phyloP scores from a whole-genome alignment of 805 yeast genomes.

The Wickerhamiella musiphila region DNA sequence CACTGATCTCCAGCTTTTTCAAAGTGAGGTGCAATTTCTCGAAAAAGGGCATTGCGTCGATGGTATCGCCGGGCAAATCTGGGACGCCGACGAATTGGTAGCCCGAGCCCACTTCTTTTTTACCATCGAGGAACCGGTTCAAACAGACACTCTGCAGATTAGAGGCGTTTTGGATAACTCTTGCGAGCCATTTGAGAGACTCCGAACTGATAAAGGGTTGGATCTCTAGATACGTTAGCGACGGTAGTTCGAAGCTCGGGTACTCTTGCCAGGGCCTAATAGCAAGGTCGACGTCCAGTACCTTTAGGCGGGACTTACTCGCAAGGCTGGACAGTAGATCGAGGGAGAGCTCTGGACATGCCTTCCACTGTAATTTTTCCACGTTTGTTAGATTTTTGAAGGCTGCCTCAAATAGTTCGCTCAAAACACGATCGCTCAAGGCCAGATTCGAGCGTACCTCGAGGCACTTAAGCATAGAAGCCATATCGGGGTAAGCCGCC shows the following conservation, averaged over 20 bases:
- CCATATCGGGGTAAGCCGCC: conserved; percentile 5
- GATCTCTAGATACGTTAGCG: conserved; percentile 10
- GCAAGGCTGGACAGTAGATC: conserved; percentile 14
- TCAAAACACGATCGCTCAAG: conserved; percentile 17
- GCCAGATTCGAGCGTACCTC: conserved; percentile 12
- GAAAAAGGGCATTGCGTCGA: too few species aligned
- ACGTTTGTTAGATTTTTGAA: conserved; percentile 13
- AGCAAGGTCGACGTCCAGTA: conserved; percentile 12
- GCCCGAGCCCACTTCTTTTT: conserved; percentile 16
- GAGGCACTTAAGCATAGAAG: conserved; percentile 10
- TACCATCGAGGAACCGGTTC: conserved; percentile 11
- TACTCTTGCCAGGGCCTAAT: conserved; percentile 10
- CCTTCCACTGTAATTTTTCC: conserved; percentile 18
- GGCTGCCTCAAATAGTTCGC: conserved; percentile 9
- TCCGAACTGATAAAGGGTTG: conserved; percentile 15
- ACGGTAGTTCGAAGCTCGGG: conserved; percentile 9
- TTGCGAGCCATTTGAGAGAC: conserved; percentile 12
- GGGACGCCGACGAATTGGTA: conserved; percentile 15
- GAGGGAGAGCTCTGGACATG: conserved; percentile 20
- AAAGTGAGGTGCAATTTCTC: too few species aligned
- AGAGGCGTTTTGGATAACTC: conserved; percentile 5
- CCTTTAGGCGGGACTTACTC: conserved; percentile 3
- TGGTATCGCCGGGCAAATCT: conserved; percentile 3
- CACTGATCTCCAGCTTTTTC: too few species aligned
- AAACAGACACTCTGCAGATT: conserved; percentile 12